A percentile compares a stretch with the other conserved stretches of the same genome.
These are phyloP conservation scores for Fusarium illudens DNA, from an alignment of 2,329 filamentous ascomycete species.

Conservation along the genomic window DNA sequence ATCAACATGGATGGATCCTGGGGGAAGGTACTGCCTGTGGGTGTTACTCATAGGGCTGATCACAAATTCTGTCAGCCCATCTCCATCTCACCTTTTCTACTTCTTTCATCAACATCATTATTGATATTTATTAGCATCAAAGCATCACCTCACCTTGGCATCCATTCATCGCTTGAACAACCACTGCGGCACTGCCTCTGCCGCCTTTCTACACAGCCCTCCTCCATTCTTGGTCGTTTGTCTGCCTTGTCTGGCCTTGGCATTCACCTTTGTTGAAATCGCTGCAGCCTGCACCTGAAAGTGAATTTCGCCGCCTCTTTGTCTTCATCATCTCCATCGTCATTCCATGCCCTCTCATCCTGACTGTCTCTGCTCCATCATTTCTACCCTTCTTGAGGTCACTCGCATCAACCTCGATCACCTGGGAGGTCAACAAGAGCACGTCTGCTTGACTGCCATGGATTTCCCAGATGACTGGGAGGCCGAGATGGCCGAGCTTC, in stretches of 20 bases:
- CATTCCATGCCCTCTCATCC: not conserved
- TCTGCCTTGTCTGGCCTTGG: not conserved
- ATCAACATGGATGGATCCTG: conserved; percentile 11
- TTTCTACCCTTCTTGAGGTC: not conserved
- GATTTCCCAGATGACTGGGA: conserved; percentile 15
- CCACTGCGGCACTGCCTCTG: not conserved
- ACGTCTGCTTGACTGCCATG: conserved; percentile 11
- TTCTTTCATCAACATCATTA: not conserved
- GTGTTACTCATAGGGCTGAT: not conserved
- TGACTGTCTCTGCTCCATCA: not conserved
- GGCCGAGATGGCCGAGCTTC: not conserved
- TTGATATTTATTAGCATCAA: not conserved
- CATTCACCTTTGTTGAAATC: not conserved
- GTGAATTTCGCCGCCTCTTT: not conserved
- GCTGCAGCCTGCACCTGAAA: not conserved
- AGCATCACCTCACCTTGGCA: not conserved
- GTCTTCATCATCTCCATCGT: not conserved
- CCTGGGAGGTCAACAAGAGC: not conserved
- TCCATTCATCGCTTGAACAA: not conserved
- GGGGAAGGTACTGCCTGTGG: not conserved
- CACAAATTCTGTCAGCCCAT: conserved; percentile 13
- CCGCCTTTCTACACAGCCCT: conserved; percentile 7
- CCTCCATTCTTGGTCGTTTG: not conserved
- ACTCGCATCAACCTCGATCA: not conserved
- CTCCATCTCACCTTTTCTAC: conserved; percentile 6